Percentiles rank a stretch among this genome's conserved stretches.
phyloP scores from a whole-genome alignment of 352 stramenopile species.

The Phytophthora citrophthora region DNA sequence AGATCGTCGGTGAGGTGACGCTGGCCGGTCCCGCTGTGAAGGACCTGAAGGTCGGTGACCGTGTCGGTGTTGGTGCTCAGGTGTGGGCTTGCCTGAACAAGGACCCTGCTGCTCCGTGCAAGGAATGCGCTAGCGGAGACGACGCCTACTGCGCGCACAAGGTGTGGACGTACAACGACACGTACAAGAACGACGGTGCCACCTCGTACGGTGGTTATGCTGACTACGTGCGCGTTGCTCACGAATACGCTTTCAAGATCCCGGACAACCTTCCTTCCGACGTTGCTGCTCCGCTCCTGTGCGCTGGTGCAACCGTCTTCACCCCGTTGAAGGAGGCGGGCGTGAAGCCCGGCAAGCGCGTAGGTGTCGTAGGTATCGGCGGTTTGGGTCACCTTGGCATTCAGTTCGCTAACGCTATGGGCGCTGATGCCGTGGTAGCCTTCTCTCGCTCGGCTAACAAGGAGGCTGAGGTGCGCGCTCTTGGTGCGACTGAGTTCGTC shows the following conservation, averaged over 20 bases:
- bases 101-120: conserved; percentile 55
- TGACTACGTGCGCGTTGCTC: conserved; percentile 64
- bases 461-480: conserved; percentile 47
- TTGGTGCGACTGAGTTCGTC: conserved; percentile 74
- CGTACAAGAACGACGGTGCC: conserved; percentile 52
- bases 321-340: conserved; percentile 64
- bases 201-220: conserved; percentile 68
- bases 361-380: conserved; percentile 83
- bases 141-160: conserved; percentile 70
- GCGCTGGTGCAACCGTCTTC: conserved; percentile 83
- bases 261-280: conserved; percentile 68
- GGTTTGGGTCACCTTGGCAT: conserved; percentile 87
- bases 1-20: conserved; percentile 65
- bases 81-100: conserved; percentile 74
- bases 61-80: conserved; percentile 86
- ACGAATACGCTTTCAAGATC: conserved; percentile 79
- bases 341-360: conserved; percentile 53
- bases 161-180: conserved; percentile 59
- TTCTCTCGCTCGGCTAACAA: conserved; percentile 75
- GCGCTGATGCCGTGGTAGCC: conserved; percentile 56
- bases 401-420: conserved; percentile 80
- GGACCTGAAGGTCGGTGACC: conserved; percentile 76
- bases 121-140: conserved; percentile 54
- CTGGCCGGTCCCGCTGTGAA: conserved; percentile 49
- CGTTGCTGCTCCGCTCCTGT: conserved; percentile 72